Evolutionary conservation across 2,329 filamentous ascomycete species (phyloP), one percentile per base, ranked within the genome.

Genomic region (Calonectria pauciramosa): DNA sequence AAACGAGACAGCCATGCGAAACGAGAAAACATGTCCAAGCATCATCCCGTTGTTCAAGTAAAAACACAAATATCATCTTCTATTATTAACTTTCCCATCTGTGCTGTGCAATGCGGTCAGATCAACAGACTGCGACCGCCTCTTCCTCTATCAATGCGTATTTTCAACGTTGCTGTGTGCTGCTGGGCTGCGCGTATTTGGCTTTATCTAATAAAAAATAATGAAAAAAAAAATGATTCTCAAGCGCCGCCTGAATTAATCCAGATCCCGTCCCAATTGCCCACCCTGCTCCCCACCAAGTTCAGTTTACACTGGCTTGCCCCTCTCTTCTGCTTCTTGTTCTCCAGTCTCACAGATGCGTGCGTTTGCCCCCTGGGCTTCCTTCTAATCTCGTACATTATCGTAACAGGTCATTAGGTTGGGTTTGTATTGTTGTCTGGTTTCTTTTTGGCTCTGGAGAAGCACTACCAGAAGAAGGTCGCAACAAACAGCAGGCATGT

Each of bases 401-500:
- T 80, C 79, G 73, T 81, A 71, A 76, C 78, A 78, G 60, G 56
- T 81, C 79, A 68, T 80, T 69, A 80, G 52, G 52, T 56, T 32
- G 72, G 34, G 65, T 74, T 75, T 59, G 54, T 72, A 18, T 59
- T 20, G 36, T 20, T 44, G n/a, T 44, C 41, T n/a, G 41, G 16
- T 44, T 41, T 20, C 18, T 44, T 44, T 10, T 8, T 10, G 1
- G 16, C 16, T 8, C 0, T 10, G 18, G 18, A n/a, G 18, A n/a
- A 44, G 18, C 16, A 8, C 10, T 26, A 63, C 56, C 56, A 63
- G 13, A 63, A 78, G 36, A 77, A 70, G 30, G 85, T 84, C 14
- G 77, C 83, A 30, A 88, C 86, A 78, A 91, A 91, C 69, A 90
- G 81, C 68, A 89, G 75, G 41, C 84, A 80, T 2, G 90, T 91